These are phyloP conservation scores for Neofusicoccum laricinum DNA, from an alignment of 2,329 filamentous ascomycete species.

Conservation along the genomic window DNA sequence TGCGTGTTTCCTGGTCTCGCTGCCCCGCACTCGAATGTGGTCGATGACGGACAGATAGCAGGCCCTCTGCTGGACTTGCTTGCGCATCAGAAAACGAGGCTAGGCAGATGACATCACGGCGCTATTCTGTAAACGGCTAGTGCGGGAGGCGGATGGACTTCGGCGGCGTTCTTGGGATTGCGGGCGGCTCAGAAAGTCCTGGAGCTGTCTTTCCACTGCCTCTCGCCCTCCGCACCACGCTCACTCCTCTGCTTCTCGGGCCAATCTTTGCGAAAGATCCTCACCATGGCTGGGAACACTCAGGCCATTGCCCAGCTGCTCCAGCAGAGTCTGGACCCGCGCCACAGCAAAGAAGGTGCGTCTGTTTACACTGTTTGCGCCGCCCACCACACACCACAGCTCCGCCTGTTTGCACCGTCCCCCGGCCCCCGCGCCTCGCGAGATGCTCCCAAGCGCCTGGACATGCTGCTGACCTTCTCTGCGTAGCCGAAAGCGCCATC, in stretches of 20 bases:
- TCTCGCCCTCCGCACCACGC: neutral
- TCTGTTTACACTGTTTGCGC: conserved; percentile 26
- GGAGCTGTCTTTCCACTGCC: conserved; percentile 12
- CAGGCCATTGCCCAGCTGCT: conserved; percentile 75
- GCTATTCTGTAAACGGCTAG: neutral
- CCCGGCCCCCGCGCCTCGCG: neutral
- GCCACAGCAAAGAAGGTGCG: conserved; percentile 84
- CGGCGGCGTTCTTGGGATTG: neutral
- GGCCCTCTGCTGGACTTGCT: too few species aligned
- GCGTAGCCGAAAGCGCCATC: conserved; percentile 74
- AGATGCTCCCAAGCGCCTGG: neutral
- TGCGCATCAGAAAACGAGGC: neutral
- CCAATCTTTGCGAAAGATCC: conserved; percentile 4
- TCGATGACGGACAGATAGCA: too few species aligned
- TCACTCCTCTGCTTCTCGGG: neutral
- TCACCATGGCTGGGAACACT: conserved; percentile 59
- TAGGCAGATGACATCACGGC: conserved; percentile 7
- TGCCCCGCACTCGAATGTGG: neutral
- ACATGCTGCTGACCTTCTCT: conserved; percentile 22
- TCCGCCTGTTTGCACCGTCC: conserved; percentile 4
- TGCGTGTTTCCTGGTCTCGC: neutral
- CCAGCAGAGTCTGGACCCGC: conserved; percentile 83
- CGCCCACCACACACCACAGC: neutral
- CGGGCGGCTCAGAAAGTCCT: conserved; percentile 14
- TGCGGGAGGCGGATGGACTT: neutral